phyloP scores from a whole-genome alignment of 768 basidiomycete genomes.

The Amanita exitialis region DNA sequence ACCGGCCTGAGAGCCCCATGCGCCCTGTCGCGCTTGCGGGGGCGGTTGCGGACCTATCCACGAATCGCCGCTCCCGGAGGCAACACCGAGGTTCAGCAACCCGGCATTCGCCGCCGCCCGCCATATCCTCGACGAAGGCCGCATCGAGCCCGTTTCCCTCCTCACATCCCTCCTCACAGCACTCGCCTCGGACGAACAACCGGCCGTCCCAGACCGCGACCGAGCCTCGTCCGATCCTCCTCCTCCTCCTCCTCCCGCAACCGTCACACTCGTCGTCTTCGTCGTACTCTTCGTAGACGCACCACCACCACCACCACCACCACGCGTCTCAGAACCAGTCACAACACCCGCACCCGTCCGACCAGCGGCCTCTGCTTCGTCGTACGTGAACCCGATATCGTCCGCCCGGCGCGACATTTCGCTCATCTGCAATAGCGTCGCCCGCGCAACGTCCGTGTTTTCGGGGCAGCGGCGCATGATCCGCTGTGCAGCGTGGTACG shows the following conservation, averaged over 20 bases:
- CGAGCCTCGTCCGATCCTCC: neutral
- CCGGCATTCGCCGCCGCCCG: constrained; percentile 13
- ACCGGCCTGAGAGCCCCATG: constrained; percentile 11
- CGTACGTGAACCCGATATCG: constrained; percentile 10
- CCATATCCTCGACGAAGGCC: constrained; percentile 11
- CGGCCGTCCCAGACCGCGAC: neutral
- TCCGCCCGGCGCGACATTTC: constrained; percentile 61
- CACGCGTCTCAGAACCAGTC: neutral
- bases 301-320: neutral
- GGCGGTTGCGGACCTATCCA: constrained; percentile 1
- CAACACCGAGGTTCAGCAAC: constrained; percentile 2
- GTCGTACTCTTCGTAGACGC: too few species aligned
- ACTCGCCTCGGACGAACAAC: too few species aligned
- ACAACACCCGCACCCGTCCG: neutral
- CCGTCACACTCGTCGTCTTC: too few species aligned
- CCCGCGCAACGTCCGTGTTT: constrained; percentile 53
- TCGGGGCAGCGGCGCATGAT: constrained; percentile 17
- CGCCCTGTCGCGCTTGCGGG: neutral
- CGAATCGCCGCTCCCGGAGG: neutral
- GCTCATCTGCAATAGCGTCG: constrained; percentile 68
- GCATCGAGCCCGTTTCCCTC: neutral
- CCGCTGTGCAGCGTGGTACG: constrained; percentile 45
- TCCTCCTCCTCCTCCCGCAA: too few species aligned
- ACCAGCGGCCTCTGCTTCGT: neutral
- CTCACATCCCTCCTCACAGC: neutral